These are phyloP conservation scores for Vinca major DNA, from an alignment of 305 asterid species.

Conservation along the genomic window DNA sequence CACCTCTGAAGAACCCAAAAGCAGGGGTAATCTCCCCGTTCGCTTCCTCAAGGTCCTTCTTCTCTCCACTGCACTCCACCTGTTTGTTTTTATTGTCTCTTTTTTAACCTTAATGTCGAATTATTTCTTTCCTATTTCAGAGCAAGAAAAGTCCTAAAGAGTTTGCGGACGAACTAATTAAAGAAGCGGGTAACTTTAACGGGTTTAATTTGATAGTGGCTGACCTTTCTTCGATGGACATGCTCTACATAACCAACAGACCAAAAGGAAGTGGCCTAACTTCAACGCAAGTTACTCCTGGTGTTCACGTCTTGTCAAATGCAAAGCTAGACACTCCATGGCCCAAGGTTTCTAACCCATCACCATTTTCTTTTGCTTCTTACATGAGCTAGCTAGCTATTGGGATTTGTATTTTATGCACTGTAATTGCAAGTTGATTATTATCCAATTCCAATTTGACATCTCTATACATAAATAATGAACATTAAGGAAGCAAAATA, in stretches of 20 bases:
- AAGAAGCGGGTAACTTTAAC: constrained; percentile 39
- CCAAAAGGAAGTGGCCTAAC: constrained; percentile 30
- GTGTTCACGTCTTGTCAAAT: constrained; percentile 78
- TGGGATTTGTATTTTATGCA: background rate
- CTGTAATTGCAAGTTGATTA: background rate
- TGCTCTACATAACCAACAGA: constrained; percentile 76
- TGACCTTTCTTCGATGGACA: constrained; percentile 55
- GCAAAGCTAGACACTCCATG: constrained; percentile 77
- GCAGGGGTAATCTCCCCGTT: constrained; percentile 24
- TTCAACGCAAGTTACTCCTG: constrained; percentile 51
- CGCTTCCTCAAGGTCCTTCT: constrained; percentile 11
- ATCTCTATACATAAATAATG: too few relatives aligned
- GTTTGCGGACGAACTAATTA: constrained; percentile 49
- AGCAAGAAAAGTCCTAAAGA: constrained; percentile 51
- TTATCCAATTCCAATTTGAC: background rate
- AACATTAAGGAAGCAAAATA: too few relatives aligned
- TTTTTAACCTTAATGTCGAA: too few relatives aligned
- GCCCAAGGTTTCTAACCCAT: constrained; percentile 52
- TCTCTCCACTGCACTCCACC: background rate
- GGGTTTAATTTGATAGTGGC: constrained; percentile 83
- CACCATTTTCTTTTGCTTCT: background rate
- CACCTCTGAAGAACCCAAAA: constrained; percentile 2
- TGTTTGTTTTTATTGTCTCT: constrained; percentile 13
- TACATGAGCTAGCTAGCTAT: background rate
- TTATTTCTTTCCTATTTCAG: constrained; percentile 23